Percentiles rank a stretch among this genome's conserved stretches.
Conservation (phyloP, 2,329 filamentous ascomycete species). For the Colletotrichum navitas region DNA sequence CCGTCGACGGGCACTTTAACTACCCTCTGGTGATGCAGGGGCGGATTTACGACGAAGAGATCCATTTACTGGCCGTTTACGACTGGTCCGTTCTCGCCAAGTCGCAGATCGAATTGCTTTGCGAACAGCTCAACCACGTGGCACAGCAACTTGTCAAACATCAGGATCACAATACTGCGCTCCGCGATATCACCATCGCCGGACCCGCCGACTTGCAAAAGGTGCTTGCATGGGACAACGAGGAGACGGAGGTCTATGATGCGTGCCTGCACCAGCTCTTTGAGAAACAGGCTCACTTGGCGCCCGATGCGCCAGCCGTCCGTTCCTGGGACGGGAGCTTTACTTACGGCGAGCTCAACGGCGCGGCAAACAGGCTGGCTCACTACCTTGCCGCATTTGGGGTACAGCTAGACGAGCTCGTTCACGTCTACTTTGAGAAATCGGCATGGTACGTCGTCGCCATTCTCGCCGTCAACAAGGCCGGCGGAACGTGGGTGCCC, state of each 20-base stretch:
- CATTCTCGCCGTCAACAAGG: conserved; percentile 23
- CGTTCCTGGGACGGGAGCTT: conserved; percentile 18
- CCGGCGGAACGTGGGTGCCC: conserved; percentile 13
- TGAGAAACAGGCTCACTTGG: background rate
- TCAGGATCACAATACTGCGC: background rate
- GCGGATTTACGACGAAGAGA: background rate
- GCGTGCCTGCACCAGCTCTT: conserved; percentile 20
- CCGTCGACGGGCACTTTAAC: conserved; percentile 6
- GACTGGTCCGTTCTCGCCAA: conserved; percentile 10
- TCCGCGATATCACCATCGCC: conserved; percentile 3
- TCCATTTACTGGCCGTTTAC: conserved; percentile 3
- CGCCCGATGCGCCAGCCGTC: conserved; percentile 16
- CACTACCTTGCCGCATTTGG: conserved; percentile 11
- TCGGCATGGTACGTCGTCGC: conserved; percentile 19
- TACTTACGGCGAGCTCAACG: conserved; percentile 21
- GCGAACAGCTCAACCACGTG: conserved; percentile 13
- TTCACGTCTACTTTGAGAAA: conserved; percentile 22
- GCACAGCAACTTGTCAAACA: conserved; percentile 10
- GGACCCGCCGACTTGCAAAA: conserved; percentile 13
- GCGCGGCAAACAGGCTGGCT: conserved; percentile 15
- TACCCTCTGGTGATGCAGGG: conserved; percentile 23
- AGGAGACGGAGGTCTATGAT: background rate
- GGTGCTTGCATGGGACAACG: conserved; percentile 13
- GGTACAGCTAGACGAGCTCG: conserved; percentile 12
- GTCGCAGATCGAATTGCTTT: background rate